Percentiles rank a stretch among this genome's conserved stretches.
Conservation (phyloP, 306 rosid species). For the Dryas octopetala region DNA sequence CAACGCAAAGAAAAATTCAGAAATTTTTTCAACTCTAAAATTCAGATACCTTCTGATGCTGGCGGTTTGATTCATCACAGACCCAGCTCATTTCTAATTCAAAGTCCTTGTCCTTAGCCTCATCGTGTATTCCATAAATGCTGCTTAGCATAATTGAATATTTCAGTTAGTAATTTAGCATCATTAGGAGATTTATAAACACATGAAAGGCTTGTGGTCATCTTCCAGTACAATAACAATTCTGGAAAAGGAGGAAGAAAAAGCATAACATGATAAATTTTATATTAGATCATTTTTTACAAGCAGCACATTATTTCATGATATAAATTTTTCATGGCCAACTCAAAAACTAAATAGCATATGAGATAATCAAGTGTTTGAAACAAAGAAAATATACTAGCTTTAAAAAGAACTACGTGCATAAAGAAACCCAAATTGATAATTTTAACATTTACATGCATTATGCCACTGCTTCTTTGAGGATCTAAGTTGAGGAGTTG, state of each 20-base stretch:
- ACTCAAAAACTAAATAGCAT: background rate
- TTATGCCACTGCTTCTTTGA: background rate
- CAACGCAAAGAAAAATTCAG: background rate
- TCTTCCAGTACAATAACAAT: background rate
- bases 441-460: background rate
- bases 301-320: background rate
- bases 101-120: slow-evolving; percentile 94
- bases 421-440: background rate
- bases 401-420: background rate
- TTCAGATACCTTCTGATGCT: slow-evolving; percentile 70
- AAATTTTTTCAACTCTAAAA: background rate
- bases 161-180: slow-evolving; percentile 10
- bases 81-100: slow-evolving; percentile 99
- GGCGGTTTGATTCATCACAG: slow-evolving; percentile 94
- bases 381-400: background rate
- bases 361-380: background rate
- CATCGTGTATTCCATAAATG: slow-evolving; percentile 95
- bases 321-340: background rate
- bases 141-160: slow-evolving; percentile 36
- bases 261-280: background rate
- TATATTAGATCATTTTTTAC: background rate
- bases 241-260: background rate
- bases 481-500: background rate
- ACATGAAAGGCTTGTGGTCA: background rate
- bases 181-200: background rate